These are phyloP conservation scores for Blastocystis sp. DNA, from an alignment of 352 stramenopile species.

Conservation along the genomic window DNA sequence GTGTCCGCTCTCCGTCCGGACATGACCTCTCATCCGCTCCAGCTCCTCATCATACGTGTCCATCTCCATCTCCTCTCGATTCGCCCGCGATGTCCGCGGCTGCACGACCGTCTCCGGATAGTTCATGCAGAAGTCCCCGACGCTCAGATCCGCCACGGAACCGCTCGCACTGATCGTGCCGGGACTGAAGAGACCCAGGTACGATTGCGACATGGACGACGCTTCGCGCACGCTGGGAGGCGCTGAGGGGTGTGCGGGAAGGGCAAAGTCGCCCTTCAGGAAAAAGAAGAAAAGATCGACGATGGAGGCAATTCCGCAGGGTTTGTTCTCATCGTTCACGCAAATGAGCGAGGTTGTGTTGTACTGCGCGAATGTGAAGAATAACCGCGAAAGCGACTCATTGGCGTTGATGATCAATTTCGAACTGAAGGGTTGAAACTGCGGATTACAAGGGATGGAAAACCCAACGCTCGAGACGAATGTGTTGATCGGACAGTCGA, in stretches of 20 bases:
- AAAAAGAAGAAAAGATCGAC: constrained; percentile 65
- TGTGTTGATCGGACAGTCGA: constrained; percentile 54
- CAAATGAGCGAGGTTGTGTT: constrained; percentile 60
- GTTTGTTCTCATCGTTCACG: constrained; percentile 32
- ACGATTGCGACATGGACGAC: constrained; percentile 1
- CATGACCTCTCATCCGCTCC: constrained; percentile 46
- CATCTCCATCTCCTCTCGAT: constrained; percentile 32
- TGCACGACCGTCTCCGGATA: constrained; percentile 40
- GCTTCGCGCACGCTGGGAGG: constrained; percentile 11
- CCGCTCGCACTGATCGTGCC: constrained; percentile 10
- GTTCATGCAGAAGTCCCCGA: constrained; percentile 45
- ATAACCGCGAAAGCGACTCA: constrained; percentile 44
- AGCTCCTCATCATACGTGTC: constrained; percentile 61
- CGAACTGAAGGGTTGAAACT: constrained; percentile 64
- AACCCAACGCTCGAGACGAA: constrained; percentile 57
- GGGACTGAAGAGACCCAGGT: background rate
- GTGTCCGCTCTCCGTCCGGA: constrained; percentile 18
- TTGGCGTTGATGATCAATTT: constrained; percentile 47
- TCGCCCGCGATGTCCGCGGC: constrained; percentile 14
- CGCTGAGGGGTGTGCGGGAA: background rate
- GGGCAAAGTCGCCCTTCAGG: constrained; percentile 53
- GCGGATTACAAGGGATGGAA: background rate
- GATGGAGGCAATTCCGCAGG: constrained; percentile 52
- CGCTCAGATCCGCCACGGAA: constrained; percentile 11
- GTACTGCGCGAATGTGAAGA: constrained; percentile 60